A percentile compares a stretch with the other conserved stretches of the same genome.
phyloP scores from a whole-genome alignment of 1,139 yeast genomes.

The Chernovozyma aurita region DNA sequence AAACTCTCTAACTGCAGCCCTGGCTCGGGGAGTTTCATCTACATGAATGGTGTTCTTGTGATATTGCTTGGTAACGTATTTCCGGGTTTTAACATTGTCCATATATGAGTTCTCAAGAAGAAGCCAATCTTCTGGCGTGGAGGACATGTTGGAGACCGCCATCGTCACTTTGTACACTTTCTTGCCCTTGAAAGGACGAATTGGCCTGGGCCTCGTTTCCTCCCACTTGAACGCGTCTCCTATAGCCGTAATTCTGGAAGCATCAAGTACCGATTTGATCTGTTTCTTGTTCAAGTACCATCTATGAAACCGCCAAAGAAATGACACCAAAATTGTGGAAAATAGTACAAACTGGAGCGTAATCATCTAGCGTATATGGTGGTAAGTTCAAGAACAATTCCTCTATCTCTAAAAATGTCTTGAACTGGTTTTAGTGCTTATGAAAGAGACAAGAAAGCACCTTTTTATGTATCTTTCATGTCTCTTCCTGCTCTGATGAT shows the following conservation, averaged over 20 bases:
- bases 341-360: too few species aligned
- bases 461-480: too few species aligned
- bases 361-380: too few species aligned
- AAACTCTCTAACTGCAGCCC: constrained; percentile 29
- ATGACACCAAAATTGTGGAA: too few species aligned
- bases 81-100: constrained; percentile 19
- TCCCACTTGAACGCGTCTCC: constrained; percentile 44
- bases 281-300: too few species aligned
- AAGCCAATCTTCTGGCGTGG: constrained; percentile 33
- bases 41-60: constrained; percentile 22
- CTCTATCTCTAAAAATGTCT: too few species aligned
- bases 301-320: too few species aligned
- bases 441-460: too few species aligned
- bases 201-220: constrained; percentile 40
- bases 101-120: constrained; percentile 34
- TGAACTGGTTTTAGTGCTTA: too few species aligned
- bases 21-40: constrained; percentile 15
- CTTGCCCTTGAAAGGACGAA: constrained; percentile 47
- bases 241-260: constrained; percentile 17
- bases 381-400: too few species aligned
- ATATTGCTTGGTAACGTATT: constrained; percentile 14
- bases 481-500: too few species aligned
- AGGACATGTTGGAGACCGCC: constrained; percentile 29
- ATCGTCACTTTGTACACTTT: constrained; percentile 35
- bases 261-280: not conserved